These are phyloP conservation scores for Xanthoconium purpureum DNA, from an alignment of 768 basidiomycete species.

Conservation along the genomic window DNA sequence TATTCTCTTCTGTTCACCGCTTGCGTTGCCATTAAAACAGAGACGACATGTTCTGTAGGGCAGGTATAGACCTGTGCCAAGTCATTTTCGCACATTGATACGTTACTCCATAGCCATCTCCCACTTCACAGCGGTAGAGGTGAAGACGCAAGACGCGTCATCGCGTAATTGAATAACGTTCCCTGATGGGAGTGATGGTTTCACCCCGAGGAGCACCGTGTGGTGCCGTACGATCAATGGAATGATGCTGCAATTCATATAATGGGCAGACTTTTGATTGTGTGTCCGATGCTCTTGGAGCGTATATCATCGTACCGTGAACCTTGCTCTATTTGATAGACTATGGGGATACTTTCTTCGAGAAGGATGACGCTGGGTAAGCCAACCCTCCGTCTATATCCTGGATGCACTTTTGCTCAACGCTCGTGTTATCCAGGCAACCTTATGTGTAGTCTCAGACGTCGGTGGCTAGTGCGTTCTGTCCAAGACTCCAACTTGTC, in stretches of 20 bases:
- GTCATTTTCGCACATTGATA: background rate
- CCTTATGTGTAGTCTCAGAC: slow-evolving; percentile 76
- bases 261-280: slow-evolving; percentile 84
- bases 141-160: slow-evolving; percentile 56
- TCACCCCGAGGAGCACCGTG: slow-evolving; percentile 61
- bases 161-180: slow-evolving; percentile 66
- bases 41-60: slow-evolving; percentile 51
- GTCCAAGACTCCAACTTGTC: background rate
- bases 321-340: slow-evolving; percentile 40
- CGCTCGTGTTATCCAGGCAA: slow-evolving; percentile 57
- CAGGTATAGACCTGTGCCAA: slow-evolving; percentile 47
- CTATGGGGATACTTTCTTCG: slow-evolving; percentile 79
- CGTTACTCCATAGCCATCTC: slow-evolving; percentile 39
- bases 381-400: slow-evolving; percentile 10
- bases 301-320: background rate
- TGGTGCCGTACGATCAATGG: slow-evolving; percentile 76
- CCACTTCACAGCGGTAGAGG: slow-evolving; percentile 63
- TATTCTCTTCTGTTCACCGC: slow-evolving; percentile 71
- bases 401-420: background rate
- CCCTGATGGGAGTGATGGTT: slow-evolving; percentile 36
- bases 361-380: slow-evolving; percentile 64
- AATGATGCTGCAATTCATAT: slow-evolving; percentile 82
- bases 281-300: slow-evolving; percentile 29
- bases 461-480: slow-evolving; percentile 55
- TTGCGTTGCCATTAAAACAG: slow-evolving; percentile 70